Evolutionary conservation across 2,329 filamentous ascomycete genomes (phyloP).

Genomic region (Westerdykella sp.): DNA sequence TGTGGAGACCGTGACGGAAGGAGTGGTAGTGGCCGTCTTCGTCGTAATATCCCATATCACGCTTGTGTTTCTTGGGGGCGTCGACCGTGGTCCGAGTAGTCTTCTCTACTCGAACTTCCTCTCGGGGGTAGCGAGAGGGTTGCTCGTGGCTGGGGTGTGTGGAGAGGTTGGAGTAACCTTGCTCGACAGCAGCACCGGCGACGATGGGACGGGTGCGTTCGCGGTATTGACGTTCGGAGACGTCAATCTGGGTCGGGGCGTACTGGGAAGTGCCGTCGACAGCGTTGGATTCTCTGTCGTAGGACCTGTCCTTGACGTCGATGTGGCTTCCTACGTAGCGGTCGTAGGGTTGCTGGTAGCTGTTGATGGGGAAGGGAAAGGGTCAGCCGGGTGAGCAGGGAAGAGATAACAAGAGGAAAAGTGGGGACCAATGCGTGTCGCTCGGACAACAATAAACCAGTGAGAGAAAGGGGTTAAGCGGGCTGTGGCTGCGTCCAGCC

Average conservation of each 20-base stretch:
- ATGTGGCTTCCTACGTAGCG: conserved; percentile 60
- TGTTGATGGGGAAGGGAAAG: conserved; percentile 36
- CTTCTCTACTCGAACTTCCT: conserved; percentile 47
- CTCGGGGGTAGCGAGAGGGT: conserved; percentile 29
- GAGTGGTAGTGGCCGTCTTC: conserved; percentile 70
- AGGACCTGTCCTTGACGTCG: conserved; percentile 54
- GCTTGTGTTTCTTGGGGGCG: conserved; percentile 44
- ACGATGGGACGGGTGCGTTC: conserved; percentile 52
- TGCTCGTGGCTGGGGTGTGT: conserved; percentile 37
- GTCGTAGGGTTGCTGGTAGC: conserved; percentile 52
- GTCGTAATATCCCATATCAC: conserved; percentile 76
- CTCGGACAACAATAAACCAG: conserved; percentile 36
- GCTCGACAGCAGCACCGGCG: conserved; percentile 42
- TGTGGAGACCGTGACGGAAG: conserved; percentile 64
- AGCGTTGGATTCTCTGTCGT: conserved; percentile 44
- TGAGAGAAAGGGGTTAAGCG: conserved; percentile 25
- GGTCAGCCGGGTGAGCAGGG: conserved; percentile 33
- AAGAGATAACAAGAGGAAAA: conserved; percentile 35
- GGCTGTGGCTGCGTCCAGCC: conserved; percentile 27
- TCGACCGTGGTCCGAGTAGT: conserved; percentile 49
- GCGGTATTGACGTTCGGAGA: conserved; percentile 58
- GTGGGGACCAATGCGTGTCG: conserved; percentile 31
- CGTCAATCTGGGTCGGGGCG: conserved; percentile 54
- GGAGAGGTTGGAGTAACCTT: conserved; percentile 31
- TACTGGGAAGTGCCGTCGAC: conserved; percentile 46